These are phyloP conservation scores for Talaromyces sp. DNA, from an alignment of 2,329 filamentous ascomycete genomes.

Conservation along the genomic window DNA sequence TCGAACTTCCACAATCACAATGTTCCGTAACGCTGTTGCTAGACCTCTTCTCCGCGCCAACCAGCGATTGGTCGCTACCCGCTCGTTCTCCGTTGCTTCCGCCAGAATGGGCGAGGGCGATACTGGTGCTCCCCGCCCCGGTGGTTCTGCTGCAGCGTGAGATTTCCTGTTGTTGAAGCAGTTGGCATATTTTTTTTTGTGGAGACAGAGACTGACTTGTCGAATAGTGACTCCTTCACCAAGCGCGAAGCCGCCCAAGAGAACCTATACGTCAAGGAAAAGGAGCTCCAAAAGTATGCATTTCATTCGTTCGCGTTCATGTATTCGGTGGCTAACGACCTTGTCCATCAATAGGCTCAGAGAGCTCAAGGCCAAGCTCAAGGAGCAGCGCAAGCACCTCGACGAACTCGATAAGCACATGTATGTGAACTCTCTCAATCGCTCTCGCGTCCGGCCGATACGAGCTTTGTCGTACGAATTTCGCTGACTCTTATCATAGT, in stretches of 20 bases:
- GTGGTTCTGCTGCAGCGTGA: constrained; percentile 30
- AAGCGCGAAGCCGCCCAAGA: constrained; percentile 85
- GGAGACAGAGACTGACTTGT: constrained; percentile 8
- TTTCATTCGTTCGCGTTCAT: not conserved
- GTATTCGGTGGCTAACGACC: not conserved
- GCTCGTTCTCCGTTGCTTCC: constrained; percentile 62
- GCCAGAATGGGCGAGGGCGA: constrained; percentile 67
- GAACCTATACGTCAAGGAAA: constrained; percentile 77
- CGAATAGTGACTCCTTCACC: constrained; percentile 78
- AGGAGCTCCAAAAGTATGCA: constrained; percentile 80
- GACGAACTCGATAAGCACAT: constrained; percentile 83
- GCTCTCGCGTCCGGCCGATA: not conserved
- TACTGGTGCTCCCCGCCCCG: constrained; percentile 51
- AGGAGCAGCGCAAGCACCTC: constrained; percentile 76
- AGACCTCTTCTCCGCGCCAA: constrained; percentile 31
- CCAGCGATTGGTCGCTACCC: constrained; percentile 44
- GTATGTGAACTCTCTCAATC: constrained; percentile 49
- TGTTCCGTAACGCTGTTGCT: constrained; percentile 19
- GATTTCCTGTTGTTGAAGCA: constrained; percentile 24
- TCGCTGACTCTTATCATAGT: constrained; percentile 45
- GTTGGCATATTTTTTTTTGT: no score
- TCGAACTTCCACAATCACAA: not conserved
- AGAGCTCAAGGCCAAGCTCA: constrained; percentile 65
- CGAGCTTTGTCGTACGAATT: not conserved
- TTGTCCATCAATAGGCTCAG: constrained; percentile 50